Conservation (phyloP, 2,329 filamentous ascomycete species). For the Bipolaris oryzae region DNA sequence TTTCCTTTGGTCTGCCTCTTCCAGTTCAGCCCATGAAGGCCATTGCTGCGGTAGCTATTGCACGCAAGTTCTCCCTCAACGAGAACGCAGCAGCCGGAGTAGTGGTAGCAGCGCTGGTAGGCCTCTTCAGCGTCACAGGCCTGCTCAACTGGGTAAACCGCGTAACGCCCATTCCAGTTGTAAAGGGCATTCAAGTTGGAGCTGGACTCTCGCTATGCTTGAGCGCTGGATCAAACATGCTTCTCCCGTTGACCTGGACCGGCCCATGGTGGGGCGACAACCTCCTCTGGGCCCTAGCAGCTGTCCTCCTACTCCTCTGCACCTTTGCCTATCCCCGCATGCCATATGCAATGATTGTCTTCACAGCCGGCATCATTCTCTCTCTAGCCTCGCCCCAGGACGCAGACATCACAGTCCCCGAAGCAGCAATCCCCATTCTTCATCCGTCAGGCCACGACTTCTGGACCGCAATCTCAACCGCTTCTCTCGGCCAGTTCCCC, state of each 20-base stretch:
- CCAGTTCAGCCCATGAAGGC: constrained; percentile 92
- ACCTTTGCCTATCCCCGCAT: constrained; percentile 69
- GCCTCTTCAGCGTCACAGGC: constrained; percentile 79
- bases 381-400: constrained; percentile 56
- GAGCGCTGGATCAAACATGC: constrained; percentile 71
- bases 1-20: constrained; percentile 83
- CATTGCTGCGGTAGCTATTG: constrained; percentile 88
- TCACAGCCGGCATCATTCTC: constrained; percentile 70
- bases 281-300: constrained; percentile 74
- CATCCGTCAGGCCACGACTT: constrained; percentile 56
- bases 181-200: constrained; percentile 94
- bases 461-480: constrained; percentile 65
- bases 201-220: constrained; percentile 84
- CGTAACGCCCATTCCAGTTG: constrained; percentile 82
- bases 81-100: constrained; percentile 84
- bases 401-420: constrained; percentile 44
- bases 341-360: constrained; percentile 79
- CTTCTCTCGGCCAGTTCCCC: constrained; percentile 83
- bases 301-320: constrained; percentile 72
- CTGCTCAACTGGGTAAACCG: constrained; percentile 74
- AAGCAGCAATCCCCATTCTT: constrained; percentile 59
- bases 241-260: constrained; percentile 72
- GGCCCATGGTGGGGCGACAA: constrained; percentile 74
- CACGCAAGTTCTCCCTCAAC: constrained; percentile 67
- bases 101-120: constrained; percentile 74